phyloP scores from a whole-genome alignment of 176 grass and related monocot species.

The bread wheat (Triticum aestivum) region IWGSC_CS_RefSeq_v2.1 NC_057814.1:38101857-38102356 shows the following conservation, averaged over 20 bases:
- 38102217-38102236: not conserved
- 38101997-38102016: not conserved
- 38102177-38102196: not conserved
- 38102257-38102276: not conserved
- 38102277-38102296: not conserved
- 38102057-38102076: not conserved
- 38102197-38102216: not conserved
- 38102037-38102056: not conserved
- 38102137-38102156: not conserved
- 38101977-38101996: not conserved
- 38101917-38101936: rapidly evolving
- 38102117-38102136: not conserved
- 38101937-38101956: not conserved
- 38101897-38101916: not conserved
- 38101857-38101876: not conserved
- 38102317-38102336: not conserved
- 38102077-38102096: not conserved
- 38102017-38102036: not conserved
- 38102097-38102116: not conserved
- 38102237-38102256: not conserved
- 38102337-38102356: not conserved
- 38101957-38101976: not conserved
- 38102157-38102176: not conserved
- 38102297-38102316: not conserved
- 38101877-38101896: not conserved